Conservation (phyloP, 495 filamentous ascomycete species). For the Xylaria flabelliformis region DNA sequence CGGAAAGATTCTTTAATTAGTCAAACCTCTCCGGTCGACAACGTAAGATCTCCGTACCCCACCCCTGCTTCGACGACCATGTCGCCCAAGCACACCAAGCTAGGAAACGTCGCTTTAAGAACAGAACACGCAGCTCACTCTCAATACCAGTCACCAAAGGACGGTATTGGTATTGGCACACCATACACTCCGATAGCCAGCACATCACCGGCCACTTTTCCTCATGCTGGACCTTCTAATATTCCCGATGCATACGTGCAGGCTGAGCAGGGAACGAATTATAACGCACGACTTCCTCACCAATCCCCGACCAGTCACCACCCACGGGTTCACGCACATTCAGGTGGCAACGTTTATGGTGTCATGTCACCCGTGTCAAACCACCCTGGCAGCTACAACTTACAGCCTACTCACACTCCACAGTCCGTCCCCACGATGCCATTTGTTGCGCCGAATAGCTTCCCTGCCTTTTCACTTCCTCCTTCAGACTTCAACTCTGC, state of each 20-base stretch:
- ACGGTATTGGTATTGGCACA: constrained; percentile 51
- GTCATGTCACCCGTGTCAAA: constrained; percentile 57
- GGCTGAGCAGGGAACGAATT: constrained; percentile 49
- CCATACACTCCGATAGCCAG: constrained; percentile 57
- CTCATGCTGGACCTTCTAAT: constrained; percentile 44
- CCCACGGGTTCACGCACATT: constrained; percentile 54
- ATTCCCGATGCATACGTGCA: constrained; percentile 52
- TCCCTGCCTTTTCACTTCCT: constrained; percentile 62
- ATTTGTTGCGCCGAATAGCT: constrained; percentile 59
- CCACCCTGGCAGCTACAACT: constrained; percentile 54
- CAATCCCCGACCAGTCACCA: constrained; percentile 48
- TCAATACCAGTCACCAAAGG: constrained; percentile 61
- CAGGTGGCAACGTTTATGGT: constrained; percentile 53
- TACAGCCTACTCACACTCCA: constrained; percentile 50
- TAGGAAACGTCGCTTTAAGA: constrained; percentile 24
- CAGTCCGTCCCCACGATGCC: constrained; percentile 48
- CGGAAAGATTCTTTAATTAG: constrained; percentile 80
- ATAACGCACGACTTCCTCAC: constrained; percentile 46
- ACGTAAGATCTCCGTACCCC: constrained; percentile 52
- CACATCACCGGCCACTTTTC: constrained; percentile 53
- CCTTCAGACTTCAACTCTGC: constrained; percentile 58
- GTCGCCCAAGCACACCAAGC: constrained; percentile 47
- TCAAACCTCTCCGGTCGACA: constrained; percentile 59
- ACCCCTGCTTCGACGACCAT: constrained; percentile 48
- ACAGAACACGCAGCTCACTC: constrained; percentile 54